Base-by-base conservation (phyloP, 306 rosid genomes). In the Prunus mongolica region DNA sequence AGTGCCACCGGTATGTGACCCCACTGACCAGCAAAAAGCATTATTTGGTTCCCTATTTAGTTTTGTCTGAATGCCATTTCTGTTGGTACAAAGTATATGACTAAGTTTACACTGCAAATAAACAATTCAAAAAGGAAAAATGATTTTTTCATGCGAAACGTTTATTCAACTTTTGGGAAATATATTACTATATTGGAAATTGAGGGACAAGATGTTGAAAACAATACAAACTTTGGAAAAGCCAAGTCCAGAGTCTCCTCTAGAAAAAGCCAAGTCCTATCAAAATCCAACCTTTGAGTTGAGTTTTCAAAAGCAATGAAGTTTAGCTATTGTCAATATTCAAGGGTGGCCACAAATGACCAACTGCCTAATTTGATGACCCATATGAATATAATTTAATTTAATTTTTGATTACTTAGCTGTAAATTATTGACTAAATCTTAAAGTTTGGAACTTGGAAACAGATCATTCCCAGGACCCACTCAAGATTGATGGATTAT, bases 1-100 rank as follows among this genome's bases (percentile, higher is more conserved):
- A 28, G 6, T 45, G 69, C 64, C 85, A 71, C 77, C 79, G 46
- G 65, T 45, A 19, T 24, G 13, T 10, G 15, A 50, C 10, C 8
- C 38, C 6, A 32, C 41, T 34, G 41, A 5, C 41, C 2, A 34
- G 6, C 8, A 34, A 34, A 34, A 34, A 34, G 41, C 2, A 34
- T 34, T 34, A 34, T 34, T 34, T 6, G 41, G 41, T 34, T 34
- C 41, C 41, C 41, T 34, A 34, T 34, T 34, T 34, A 34, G 41
- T 34, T 34, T 34, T 34, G 41, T 34, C 41, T 34, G 41, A 34
- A 34, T 34, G 38, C 38, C 38, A 32, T 32, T 32, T 32, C 4
- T 0, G 8, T 6, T 34, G 8, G 41, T 6, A 5, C 41, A 6
- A 34, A 34, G 41, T 5, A 1, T 34, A 34, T 6, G 41, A 34